Evolutionary conservation across 139 green algal genomes (phyloP).

Genomic region (Coccomyxa sp.): DNA sequence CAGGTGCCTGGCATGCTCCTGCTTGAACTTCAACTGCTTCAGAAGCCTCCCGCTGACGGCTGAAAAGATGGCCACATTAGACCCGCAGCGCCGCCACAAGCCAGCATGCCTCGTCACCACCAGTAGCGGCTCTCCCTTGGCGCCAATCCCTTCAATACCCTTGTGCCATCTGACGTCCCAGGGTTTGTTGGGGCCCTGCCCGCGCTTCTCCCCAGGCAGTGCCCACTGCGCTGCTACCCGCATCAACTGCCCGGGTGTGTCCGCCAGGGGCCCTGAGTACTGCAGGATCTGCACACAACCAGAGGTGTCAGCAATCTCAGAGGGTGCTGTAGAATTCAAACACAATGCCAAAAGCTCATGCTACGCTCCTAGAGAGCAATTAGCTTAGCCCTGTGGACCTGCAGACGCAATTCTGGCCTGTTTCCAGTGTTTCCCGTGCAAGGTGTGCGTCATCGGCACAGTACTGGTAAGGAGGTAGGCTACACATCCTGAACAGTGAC

Average conservation of each 20-base stretch:
- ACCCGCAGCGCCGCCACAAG: not conserved
- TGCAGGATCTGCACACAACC: not conserved
- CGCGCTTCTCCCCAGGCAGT: not conserved
- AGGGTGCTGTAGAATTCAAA: no score
- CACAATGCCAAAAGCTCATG: no score
- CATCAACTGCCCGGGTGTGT: not conserved
- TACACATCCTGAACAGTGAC: not conserved
- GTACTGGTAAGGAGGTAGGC: not conserved
- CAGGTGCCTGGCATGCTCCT: no score
- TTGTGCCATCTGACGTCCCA: not conserved
- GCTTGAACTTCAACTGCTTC: not conserved
- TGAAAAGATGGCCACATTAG: not conserved
- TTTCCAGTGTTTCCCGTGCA: no score
- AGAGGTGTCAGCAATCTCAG: no score
- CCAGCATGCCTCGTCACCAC: not conserved
- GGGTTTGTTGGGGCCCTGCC: not conserved
- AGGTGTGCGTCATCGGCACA: not conserved
- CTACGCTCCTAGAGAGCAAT: no score
- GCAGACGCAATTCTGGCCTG: no score
- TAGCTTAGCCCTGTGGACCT: no score
- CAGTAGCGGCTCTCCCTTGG: not conserved
- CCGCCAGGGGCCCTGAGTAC: not conserved
- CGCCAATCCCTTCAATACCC: not conserved
- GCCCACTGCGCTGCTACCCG: not conserved
- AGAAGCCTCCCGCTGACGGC: not conserved